phyloP scores from a whole-genome alignment of 352 stramenopile species.

The Phytophthora uliginosa region DNA sequence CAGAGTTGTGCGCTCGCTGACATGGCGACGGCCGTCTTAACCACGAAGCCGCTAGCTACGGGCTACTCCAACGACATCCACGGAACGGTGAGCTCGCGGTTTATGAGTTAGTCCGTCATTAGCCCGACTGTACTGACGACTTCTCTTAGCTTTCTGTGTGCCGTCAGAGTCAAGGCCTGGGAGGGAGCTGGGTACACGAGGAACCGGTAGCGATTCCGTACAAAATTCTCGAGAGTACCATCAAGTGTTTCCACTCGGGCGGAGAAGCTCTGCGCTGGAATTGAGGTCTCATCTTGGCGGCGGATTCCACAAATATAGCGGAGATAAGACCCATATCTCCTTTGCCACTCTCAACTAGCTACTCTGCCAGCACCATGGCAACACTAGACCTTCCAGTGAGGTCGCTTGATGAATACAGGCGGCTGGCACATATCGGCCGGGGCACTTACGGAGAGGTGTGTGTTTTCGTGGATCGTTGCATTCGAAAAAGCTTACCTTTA shows the following conservation, averaged over 20 bases:
- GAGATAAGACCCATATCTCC: slow-evolving; percentile 3
- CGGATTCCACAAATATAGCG: slow-evolving; percentile 21
- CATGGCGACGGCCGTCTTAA: slow-evolving; percentile 65
- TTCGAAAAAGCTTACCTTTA: not conserved
- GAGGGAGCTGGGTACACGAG: slow-evolving; percentile 15
- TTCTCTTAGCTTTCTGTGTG: slow-evolving; percentile 49
- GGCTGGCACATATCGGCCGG: slow-evolving; percentile 54
- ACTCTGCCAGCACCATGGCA: not conserved
- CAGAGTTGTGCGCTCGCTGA: slow-evolving; percentile 63
- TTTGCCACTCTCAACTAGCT: too few species aligned
- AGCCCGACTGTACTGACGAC: not conserved
- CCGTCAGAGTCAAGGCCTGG: slow-evolving; percentile 45
- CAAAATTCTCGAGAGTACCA: slow-evolving; percentile 79
- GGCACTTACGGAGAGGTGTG: slow-evolving; percentile 68
- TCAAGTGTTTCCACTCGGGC: slow-evolving; percentile 64
- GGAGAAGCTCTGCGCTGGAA: slow-evolving; percentile 35
- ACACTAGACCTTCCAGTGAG: slow-evolving; percentile 23
- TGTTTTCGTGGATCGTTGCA: not conserved
- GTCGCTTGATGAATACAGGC: slow-evolving; percentile 33
- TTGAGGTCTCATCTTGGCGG: slow-evolving; percentile 1
- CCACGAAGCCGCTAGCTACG: slow-evolving; percentile 61
- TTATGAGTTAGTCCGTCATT: not conserved
- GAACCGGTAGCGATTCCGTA: slow-evolving; percentile 54
- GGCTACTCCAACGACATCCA: slow-evolving; percentile 86
- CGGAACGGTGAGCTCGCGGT: slow-evolving; percentile 53